phyloP scores from a whole-genome alignment of 2,329 filamentous ascomycete genomes.

The Cercospora sp. region DNA sequence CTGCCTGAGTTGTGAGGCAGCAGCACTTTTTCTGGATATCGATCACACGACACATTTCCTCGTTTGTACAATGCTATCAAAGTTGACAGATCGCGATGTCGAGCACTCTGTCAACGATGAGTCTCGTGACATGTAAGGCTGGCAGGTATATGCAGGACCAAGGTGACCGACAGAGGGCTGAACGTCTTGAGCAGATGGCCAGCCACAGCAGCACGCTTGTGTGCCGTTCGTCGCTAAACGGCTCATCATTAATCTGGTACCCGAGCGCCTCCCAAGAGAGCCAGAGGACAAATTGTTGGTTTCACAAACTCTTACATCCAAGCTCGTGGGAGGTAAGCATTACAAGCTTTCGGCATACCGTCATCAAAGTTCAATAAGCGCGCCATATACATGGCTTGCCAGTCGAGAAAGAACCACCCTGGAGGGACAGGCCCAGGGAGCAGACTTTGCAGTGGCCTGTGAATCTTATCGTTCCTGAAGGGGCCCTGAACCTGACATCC shows the following conservation, averaged over 20 bases:
- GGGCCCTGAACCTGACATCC: background rate
- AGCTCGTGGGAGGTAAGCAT: background rate
- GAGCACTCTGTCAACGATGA: background rate
- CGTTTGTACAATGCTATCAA: background rate
- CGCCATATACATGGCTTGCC: slow-evolving; percentile 7
- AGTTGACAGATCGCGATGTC: background rate
- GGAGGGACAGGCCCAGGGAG: background rate
- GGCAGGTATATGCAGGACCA: background rate
- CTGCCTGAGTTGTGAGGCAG: background rate
- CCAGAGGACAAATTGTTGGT: background rate
- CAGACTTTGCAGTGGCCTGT: background rate
- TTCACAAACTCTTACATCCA: background rate
- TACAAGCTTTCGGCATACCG: slow-evolving; percentile 7
- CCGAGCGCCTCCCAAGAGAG: background rate
- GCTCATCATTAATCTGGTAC: background rate
- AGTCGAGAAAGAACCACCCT: background rate
- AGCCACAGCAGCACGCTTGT: background rate
- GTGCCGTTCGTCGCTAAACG: background rate
- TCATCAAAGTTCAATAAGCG: slow-evolving; percentile 2
- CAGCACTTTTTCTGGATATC: background rate
- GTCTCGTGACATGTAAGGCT: background rate
- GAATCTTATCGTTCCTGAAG: background rate
- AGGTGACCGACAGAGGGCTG: background rate
- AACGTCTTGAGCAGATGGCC: background rate
- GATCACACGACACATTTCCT: background rate